Percentiles rank a stretch among this genome's conserved stretches.
Conservation (phyloP, 2,329 filamentous ascomycete genomes). For the Periconia sp. region DNA sequence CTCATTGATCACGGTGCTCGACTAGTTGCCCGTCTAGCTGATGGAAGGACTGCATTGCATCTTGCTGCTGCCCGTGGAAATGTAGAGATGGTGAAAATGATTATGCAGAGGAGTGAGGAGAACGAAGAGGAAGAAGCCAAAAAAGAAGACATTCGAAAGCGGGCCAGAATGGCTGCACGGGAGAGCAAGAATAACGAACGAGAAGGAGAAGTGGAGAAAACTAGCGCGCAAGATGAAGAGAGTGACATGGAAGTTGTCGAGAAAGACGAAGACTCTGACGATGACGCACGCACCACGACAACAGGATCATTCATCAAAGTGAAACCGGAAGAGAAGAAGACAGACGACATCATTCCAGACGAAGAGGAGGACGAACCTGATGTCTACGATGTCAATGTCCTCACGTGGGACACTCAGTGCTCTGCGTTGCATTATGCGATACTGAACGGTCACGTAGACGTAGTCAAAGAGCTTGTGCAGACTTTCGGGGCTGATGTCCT, state of each 20-base stretch:
- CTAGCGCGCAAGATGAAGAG: slow-evolving; percentile 44
- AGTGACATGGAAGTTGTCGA: slow-evolving; percentile 59
- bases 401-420: slow-evolving; percentile 79
- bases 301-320: slow-evolving; percentile 81
- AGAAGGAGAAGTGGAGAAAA: slow-evolving; percentile 33
- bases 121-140: slow-evolving; percentile 74
- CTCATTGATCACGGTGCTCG: slow-evolving; percentile 76
- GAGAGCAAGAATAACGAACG: slow-evolving; percentile 16
- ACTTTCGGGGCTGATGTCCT: slow-evolving; percentile 79
- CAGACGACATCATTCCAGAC: slow-evolving; percentile 57
- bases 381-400: slow-evolving; percentile 76
- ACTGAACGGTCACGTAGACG: slow-evolving; percentile 70
- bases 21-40: slow-evolving; percentile 75
- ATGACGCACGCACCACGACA: slow-evolving; percentile 39
- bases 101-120: slow-evolving; percentile 74
- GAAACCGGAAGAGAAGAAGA: slow-evolving; percentile 54
- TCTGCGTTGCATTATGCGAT: slow-evolving; percentile 83
- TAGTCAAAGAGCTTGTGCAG: slow-evolving; percentile 70
- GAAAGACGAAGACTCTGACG: slow-evolving; percentile 54
- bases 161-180: slow-evolving; percentile 28
- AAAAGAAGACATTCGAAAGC: slow-evolving; percentile 57
- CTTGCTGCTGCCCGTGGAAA: slow-evolving; percentile 75
- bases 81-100: slow-evolving; percentile 70
- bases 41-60: slow-evolving; percentile 83
- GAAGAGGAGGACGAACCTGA: slow-evolving; percentile 73